Conservation (phyloP, 306 rosid species). For the Geum urbanum region DNA sequence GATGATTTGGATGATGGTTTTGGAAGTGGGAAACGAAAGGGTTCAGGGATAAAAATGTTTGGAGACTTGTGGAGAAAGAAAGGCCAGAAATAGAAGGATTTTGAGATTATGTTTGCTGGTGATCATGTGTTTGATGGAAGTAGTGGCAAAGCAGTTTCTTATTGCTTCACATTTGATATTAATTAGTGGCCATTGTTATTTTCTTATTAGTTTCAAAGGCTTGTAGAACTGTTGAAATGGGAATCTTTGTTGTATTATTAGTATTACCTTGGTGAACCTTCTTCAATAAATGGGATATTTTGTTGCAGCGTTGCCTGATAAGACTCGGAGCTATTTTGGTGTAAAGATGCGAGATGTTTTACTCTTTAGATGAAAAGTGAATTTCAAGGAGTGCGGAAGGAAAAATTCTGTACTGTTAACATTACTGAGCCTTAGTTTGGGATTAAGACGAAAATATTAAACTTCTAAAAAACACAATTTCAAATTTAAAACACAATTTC, state of each 20-base stretch:
- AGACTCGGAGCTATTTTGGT: neutral
- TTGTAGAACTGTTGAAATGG: slow-evolving; percentile 5
- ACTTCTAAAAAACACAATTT: too few species aligned
- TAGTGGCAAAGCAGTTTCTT: slow-evolving; percentile 42
- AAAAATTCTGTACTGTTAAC: too few species aligned
- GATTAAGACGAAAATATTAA: too few species aligned
- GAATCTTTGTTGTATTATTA: neutral
- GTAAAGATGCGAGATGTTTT: neutral
- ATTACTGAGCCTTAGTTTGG: too few species aligned
- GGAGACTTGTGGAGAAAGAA: slow-evolving; percentile 86
- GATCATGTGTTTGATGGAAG: slow-evolving; percentile 22
- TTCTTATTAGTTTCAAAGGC: slow-evolving; percentile 8
- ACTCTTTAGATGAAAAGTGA: neutral
- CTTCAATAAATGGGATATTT: slow-evolving; percentile 5
- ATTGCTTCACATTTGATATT: slow-evolving; percentile 36
- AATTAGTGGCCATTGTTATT: neutral
- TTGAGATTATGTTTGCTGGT: slow-evolving; percentile 17
- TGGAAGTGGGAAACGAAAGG: slow-evolving; percentile 65
- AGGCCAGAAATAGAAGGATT: slow-evolving; percentile 47
- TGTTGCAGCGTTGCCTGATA: neutral
- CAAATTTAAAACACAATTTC: too few species aligned
- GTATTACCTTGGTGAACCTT: neutral
- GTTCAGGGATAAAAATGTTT: slow-evolving; percentile 73
- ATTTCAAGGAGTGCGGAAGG: neutral
- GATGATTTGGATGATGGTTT: slow-evolving; percentile 63